These are phyloP conservation scores for Diaporthe capsici DNA, from an alignment of 2,329 filamentous ascomycete species.

Conservation along the genomic window DNA sequence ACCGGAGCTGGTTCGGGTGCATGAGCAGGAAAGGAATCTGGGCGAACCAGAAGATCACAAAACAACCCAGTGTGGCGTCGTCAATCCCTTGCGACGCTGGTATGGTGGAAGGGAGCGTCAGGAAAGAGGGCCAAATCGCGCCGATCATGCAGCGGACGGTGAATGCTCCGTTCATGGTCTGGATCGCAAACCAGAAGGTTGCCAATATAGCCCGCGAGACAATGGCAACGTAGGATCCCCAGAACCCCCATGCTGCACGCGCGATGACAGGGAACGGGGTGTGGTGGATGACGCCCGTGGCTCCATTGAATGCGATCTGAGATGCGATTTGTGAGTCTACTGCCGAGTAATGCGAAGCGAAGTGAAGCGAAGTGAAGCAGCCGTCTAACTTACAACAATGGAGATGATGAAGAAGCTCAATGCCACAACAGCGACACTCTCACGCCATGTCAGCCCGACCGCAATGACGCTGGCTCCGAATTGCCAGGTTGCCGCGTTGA, in stretches of 20 bases:
- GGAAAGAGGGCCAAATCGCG: constrained; percentile 58
- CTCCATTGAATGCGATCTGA: constrained; percentile 51
- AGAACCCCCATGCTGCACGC: constrained; percentile 56
- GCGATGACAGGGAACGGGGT: constrained; percentile 55
- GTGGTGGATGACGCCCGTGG: constrained; percentile 53
- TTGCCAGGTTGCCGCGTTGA: constrained; percentile 54
- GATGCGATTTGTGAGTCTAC: not conserved
- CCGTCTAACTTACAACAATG: constrained; percentile 25
- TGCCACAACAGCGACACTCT: constrained; percentile 38
- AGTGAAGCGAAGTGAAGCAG: not conserved
- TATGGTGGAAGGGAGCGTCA: constrained; percentile 57
- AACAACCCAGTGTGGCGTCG: constrained; percentile 44
- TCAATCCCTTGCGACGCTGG: constrained; percentile 54
- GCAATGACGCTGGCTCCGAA: constrained; percentile 53
- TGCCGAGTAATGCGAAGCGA: not conserved
- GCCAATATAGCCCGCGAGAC: constrained; percentile 53
- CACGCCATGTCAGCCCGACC: constrained; percentile 53
- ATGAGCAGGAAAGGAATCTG: constrained; percentile 50
- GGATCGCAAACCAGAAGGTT: constrained; percentile 55
- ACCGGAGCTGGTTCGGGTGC: constrained; percentile 48
- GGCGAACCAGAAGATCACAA: constrained; percentile 47
- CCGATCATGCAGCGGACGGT: constrained; percentile 38
- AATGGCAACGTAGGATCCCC: constrained; percentile 51
- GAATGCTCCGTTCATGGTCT: constrained; percentile 48
- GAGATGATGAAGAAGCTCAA: constrained; percentile 41